Evolutionary conservation across 768 basidiomycete species (phyloP).

Genomic region (Inosperma sp.): DNA sequence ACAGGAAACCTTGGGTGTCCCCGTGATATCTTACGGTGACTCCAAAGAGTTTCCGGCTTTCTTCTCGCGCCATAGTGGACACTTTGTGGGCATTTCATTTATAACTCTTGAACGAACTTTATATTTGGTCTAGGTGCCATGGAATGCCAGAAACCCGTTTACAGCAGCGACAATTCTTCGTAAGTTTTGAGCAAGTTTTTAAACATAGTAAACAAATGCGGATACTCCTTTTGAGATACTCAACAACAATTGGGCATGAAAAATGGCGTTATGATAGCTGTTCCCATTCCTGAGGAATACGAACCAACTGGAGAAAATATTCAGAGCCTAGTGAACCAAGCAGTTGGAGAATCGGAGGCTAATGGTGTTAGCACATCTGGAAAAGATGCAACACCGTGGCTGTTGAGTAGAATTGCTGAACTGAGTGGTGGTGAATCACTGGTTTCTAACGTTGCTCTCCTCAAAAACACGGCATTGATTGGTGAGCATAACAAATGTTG

Average conservation of each 20-base stretch:
- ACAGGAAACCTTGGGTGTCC: conserved; percentile 94
- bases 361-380: conserved; percentile 76
- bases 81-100: conserved; percentile 45
- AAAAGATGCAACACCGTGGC: conserved; percentile 94
- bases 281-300: conserved; percentile 81
- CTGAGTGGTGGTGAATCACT: conserved; percentile 75
- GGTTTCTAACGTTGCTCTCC: conserved; percentile 74
- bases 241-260: conserved; percentile 67
- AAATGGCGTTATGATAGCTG: conserved; percentile 78
- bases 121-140: conserved; percentile 59
- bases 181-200: conserved; percentile 30
- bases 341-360: conserved; percentile 76
- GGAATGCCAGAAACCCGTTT: conserved; percentile 59
- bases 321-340: conserved; percentile 77
- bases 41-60: conserved; percentile 92
- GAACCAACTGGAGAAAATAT: conserved; percentile 62
- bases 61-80: conserved; percentile 80
- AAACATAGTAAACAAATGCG: background rate
- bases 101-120: background rate
- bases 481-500: conserved; percentile 40
- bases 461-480: conserved; percentile 82
- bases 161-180: conserved; percentile 73
- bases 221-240: conserved; percentile 43
- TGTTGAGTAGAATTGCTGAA: conserved; percentile 77
- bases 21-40: conserved; percentile 73